Evolutionary conservation across 2,329 filamentous ascomycete species (phyloP), one percentile per base, ranked within the genome.

Genomic region (Colletotrichum melonis): DNA sequence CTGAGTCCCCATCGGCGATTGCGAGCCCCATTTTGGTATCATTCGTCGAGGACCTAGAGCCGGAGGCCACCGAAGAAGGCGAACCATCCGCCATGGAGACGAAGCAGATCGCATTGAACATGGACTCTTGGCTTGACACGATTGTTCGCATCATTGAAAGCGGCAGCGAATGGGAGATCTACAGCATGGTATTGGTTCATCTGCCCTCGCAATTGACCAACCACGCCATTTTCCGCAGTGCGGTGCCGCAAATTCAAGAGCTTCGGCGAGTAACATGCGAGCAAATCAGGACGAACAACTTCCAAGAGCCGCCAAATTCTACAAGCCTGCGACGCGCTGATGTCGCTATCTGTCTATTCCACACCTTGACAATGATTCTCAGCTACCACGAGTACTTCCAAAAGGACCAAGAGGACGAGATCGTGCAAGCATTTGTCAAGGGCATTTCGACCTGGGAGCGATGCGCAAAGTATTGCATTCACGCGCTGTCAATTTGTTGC

Each of bases 401-500:
- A 67, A 95, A 95, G 79, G 89, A 90, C 35, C 95, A 98, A 77
- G 93, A 97, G 80, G 95, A 98, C 78, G 95, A 97, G 54, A 92
- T 98, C 46, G 94, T 98, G 30, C 92, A 92, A 76, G 91, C 94
- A 0, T 98, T 99, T 79, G 91, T 97, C 76, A 89, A 93, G 69
- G 96, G 96, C 2, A 94, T 98, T 72, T 91, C 92, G 12, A 91
- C 92, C 2, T 95, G 93, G 89, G 95, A 98, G 78, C 90, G 93
- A 75, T 97, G 95, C 67, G 95, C 95, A 24, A 97, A 95, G 79
- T 94, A 92, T 74, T 99, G 97, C 82, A 98, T 99, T 66, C 96
- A 99, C 81, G 96, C 96, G 0, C 86, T 99, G 24, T 95, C 95
- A 0, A 93, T 99, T 73, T 98, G 96, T 84, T 98, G 95, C 81